Evolutionary conservation across 768 basidiomycete species (phyloP), one percentile per base, ranked within the genome.

Genomic region (Crassisporium funariophilum): DNA sequence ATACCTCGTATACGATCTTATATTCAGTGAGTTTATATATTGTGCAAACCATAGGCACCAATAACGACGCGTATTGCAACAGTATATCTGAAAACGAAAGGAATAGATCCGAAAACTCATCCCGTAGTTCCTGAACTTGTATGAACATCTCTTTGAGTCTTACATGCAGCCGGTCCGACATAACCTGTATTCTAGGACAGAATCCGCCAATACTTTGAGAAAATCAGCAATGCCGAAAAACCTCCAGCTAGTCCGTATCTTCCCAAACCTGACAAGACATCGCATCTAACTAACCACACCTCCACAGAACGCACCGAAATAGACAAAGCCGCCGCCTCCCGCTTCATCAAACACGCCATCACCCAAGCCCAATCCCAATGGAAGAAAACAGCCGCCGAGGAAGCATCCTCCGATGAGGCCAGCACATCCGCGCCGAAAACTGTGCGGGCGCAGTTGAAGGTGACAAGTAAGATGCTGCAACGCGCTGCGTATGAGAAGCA

Each of bases 331-430:
- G 91, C 88, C 10, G 91, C 91, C 1, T 70, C 72, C 35, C 82
- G 91, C 22, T 94, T 94, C 66, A 93, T 94, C 64, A 88, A 85
- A 64, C 77, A 88, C 61, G 88, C 89, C 21, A 89, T 91, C 34
- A 69, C 85, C 1, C 84, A 85, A 63, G 80, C 79, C 10, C 74
- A 76, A 53, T 58, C 79, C 10, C 74, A 76, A 53, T 58, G 69
- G 49, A 63, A 58, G 27, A 65, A 67, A 41, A 60, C 65, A 1
- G 50, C 72, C 7, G 61, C 62, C 5, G 66, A 74, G 38, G 69
- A n/a, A n/a, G n/a, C n/a, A n/a, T n/a, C n/a, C n/a, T n/a, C 67
- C 34, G 57, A 54, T 12, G 59, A 65, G 47, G 54, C n/a, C n/a
- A n/a, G n/a, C n/a, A n/a, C n/a, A n/a, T n/a, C n/a, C n/a, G n/a